Percentiles rank a stretch among this genome's conserved stretches.
These are phyloP conservation scores for Ascochyta viciae-villosae DNA, from an alignment of 2,329 filamentous ascomycete genomes.

Conservation along the genomic window DNA sequence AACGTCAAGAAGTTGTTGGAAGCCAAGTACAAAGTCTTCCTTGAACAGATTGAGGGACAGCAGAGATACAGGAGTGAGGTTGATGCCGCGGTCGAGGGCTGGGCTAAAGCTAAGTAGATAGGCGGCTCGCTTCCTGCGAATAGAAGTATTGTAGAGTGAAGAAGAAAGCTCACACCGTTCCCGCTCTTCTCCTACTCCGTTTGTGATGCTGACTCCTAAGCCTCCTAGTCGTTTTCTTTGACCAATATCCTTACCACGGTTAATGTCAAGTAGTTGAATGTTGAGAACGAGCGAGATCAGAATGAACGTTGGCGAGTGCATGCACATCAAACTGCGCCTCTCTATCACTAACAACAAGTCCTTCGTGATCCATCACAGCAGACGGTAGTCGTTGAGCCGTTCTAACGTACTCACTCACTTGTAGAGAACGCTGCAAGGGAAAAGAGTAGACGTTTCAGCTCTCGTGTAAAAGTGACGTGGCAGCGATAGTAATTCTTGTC, in stretches of 20 bases:
- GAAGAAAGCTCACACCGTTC: too few relatives aligned
- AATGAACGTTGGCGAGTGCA: too few relatives aligned
- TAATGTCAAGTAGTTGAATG: too few relatives aligned
- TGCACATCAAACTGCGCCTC: neutral
- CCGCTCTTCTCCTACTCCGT: too few relatives aligned
- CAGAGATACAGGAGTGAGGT: constrained; percentile 80
- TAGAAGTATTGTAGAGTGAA: too few relatives aligned
- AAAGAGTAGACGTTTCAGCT: neutral
- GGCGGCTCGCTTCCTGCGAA: neutral
- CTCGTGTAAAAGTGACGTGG: constrained; percentile 1
- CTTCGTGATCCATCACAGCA: too few relatives aligned
- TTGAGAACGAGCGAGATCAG: too few relatives aligned
- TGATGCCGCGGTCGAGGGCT: constrained; percentile 61
- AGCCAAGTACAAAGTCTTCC: constrained; percentile 93
- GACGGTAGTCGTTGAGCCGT: neutral
- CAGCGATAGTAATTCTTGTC: neutral
- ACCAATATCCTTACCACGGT: too few relatives aligned
- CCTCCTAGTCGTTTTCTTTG: too few relatives aligned
- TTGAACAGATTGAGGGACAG: constrained; percentile 89
- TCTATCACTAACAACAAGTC: neutral
- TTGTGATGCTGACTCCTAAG: too few relatives aligned
- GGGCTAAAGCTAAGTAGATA: constrained; percentile 24
- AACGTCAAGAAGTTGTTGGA: constrained; percentile 80
- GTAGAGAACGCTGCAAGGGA: neutral
- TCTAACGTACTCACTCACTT: neutral